Percentiles rank a stretch among this genome's conserved stretches.
Conservation (phyloP, 305 asterid genomes). For the Andrographis paniculata region DNA sequence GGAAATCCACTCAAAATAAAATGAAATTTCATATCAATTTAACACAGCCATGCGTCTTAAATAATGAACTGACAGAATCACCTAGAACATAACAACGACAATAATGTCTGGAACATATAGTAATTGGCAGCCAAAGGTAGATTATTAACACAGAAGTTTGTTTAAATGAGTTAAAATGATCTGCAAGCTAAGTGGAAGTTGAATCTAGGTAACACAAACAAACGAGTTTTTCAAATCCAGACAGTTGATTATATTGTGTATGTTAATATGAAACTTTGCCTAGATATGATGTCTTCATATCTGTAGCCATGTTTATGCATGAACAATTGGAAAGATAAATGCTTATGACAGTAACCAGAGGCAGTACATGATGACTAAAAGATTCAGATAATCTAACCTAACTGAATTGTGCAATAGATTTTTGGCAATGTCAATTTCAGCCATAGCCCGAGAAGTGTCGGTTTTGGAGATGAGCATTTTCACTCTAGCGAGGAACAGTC, state of each 20-base stretch:
- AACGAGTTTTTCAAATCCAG: not conserved
- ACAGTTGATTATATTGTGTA: not conserved
- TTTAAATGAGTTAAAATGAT: constrained; percentile 2
- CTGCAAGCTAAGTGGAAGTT: not conserved
- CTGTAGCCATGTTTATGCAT: not conserved
- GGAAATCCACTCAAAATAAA: constrained; percentile 15
- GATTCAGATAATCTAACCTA: constrained; percentile 38
- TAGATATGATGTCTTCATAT: too few relatives aligned
- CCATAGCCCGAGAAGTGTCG: constrained; percentile 37
- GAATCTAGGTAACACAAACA: not conserved
- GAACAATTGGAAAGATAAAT: not conserved
- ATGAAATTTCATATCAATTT: constrained; percentile 1
- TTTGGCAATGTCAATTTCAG: constrained; percentile 57
- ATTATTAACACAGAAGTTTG: not conserved
- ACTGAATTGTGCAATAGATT: constrained; percentile 44
- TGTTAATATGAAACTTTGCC: too few relatives aligned
- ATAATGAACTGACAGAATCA: constrained; percentile 10
- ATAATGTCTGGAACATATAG: constrained; percentile 2
- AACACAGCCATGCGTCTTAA: not conserved
- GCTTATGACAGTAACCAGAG: not conserved
- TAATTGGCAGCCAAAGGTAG: constrained; percentile 12
- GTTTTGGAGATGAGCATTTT: constrained; percentile 48
- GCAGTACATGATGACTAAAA: constrained; percentile 7
- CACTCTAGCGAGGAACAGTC: constrained; percentile 68
- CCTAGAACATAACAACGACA: constrained; percentile 4